These are phyloP conservation scores for Solanum paucissectum DNA, from an alignment of 257 asterid species.

Conservation along the genomic window DNA sequence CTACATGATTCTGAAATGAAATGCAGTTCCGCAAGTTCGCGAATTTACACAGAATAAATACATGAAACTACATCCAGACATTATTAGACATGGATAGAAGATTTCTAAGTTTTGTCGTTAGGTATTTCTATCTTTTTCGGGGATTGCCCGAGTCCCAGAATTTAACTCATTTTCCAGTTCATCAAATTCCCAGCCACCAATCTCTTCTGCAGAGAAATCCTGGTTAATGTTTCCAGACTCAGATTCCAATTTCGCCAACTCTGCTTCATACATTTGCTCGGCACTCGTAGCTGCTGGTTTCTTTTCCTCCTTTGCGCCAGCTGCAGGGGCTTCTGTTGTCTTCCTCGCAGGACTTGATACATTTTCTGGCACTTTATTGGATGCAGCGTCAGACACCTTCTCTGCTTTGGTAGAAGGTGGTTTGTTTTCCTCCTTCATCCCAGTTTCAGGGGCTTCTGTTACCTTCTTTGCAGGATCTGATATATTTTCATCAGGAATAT, in stretches of 20 bases:
- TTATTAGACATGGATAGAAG: conserved; percentile 4
- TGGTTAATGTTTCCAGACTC: conserved; percentile 67
- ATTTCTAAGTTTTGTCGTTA: background rate
- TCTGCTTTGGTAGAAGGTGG: conserved; percentile 23
- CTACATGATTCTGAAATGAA: background rate
- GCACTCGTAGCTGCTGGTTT: conserved; percentile 17
- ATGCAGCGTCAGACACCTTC: conserved; percentile 30
- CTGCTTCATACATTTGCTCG: conserved; percentile 49
- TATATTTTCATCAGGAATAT: conserved; percentile 23
- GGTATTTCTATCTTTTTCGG: conserved; percentile 14
- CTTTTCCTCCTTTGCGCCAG: conserved; percentile 15
- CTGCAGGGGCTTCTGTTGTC: conserved; percentile 18
- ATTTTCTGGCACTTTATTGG: conserved; percentile 8
- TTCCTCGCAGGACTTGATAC: conserved; percentile 21
- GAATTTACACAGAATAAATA: conserved; percentile 22
- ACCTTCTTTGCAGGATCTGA: conserved; percentile 23
- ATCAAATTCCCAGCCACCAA: conserved; percentile 93
- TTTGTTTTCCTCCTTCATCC: conserved; percentile 13
- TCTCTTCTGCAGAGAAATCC: conserved; percentile 69
- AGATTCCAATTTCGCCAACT: conserved; percentile 74
- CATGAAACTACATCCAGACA: background rate
- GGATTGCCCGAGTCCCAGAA: conserved; percentile 28
- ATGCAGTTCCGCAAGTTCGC: background rate
- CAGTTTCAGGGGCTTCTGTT: conserved; percentile 17
- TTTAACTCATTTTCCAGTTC: conserved; percentile 81